Percentiles rank a stretch among this genome's conserved stretches.
phyloP scores from a whole-genome alignment of 495 filamentous ascomycete species.

The Annulohypoxylon moriforme region DNA sequence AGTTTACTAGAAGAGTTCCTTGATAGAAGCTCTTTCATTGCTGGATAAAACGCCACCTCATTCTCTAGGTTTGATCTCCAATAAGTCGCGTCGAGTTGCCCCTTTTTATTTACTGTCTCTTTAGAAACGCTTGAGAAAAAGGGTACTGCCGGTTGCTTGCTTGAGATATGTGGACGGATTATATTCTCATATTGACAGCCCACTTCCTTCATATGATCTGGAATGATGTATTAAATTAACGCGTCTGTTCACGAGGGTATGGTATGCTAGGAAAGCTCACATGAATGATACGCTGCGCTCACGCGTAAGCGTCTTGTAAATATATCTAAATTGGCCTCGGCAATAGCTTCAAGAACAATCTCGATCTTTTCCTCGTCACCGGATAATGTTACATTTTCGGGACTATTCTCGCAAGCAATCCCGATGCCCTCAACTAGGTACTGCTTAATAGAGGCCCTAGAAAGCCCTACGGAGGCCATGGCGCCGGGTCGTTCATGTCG shows the following conservation, averaged over 20 bases:
- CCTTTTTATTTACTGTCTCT: no score
- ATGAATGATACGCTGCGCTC: conserved; percentile 58
- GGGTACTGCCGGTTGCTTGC: no score
- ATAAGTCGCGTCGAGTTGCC: neutral
- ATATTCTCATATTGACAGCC: neutral
- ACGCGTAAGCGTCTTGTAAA: conserved; percentile 33
- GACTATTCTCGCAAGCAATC: conserved; percentile 57
- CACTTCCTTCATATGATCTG: neutral
- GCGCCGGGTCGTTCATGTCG: conserved; percentile 25
- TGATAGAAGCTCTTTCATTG: no score
- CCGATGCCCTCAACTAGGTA: neutral
- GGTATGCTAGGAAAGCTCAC: conserved; percentile 13
- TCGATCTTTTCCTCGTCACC: conserved; percentile 35
- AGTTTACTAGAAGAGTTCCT: neutral
- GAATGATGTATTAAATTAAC: neutral
- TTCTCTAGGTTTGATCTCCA: neutral
- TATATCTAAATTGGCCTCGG: neutral
- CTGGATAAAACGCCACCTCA: neutral
- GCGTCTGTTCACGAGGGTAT: neutral
- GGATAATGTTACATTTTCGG: conserved; percentile 49
- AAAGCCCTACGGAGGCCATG: conserved; percentile 52
- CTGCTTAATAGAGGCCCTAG: neutral
- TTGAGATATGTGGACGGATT: no score
- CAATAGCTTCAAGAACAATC: neutral
- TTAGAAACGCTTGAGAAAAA: no score